Conservation (phyloP, 345 rosid species). For the Physaria fendleri region DNA sequence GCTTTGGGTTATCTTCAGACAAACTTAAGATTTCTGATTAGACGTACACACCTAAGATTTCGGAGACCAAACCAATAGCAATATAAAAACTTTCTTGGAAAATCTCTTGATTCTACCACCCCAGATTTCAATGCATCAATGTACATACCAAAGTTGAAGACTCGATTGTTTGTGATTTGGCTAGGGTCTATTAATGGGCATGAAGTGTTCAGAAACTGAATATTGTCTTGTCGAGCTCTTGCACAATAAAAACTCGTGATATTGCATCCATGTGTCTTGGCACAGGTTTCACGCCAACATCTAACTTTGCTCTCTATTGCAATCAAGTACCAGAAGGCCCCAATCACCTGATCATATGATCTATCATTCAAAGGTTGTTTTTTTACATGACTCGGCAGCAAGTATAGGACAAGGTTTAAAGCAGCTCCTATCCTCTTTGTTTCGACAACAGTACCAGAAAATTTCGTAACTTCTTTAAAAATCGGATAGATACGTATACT, state of each 20-base stretch:
- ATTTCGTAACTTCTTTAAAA: constrained; percentile 5
- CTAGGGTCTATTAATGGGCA: constrained; percentile 19
- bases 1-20: no score
- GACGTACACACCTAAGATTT: constrained; percentile 20
- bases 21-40: no score
- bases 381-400: constrained; percentile 20
- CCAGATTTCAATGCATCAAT: constrained; percentile 21
- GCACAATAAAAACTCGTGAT: not conserved
- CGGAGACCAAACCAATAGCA: constrained; percentile 32
- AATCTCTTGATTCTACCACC: not conserved
- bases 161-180: constrained; percentile 12
- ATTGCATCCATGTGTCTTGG: not conserved
- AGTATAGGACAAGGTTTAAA: constrained; percentile 21
- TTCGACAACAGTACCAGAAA: constrained; percentile 17
- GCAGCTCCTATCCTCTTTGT: constrained; percentile 21
- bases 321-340: constrained; percentile 26
- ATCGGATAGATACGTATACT: constrained; percentile 14
- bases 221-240: not conserved
- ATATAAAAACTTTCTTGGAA: constrained; percentile 15
- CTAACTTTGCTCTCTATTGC: constrained; percentile 2
- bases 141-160: constrained; percentile 28
- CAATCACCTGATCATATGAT: no score
- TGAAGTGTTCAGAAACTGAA: not conserved
- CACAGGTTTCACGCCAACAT: constrained; percentile 22
- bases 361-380: no score